phyloP scores from a whole-genome alignment of 2,329 filamentous ascomycete genomes.

The Tolypocladium sp. region DNA sequence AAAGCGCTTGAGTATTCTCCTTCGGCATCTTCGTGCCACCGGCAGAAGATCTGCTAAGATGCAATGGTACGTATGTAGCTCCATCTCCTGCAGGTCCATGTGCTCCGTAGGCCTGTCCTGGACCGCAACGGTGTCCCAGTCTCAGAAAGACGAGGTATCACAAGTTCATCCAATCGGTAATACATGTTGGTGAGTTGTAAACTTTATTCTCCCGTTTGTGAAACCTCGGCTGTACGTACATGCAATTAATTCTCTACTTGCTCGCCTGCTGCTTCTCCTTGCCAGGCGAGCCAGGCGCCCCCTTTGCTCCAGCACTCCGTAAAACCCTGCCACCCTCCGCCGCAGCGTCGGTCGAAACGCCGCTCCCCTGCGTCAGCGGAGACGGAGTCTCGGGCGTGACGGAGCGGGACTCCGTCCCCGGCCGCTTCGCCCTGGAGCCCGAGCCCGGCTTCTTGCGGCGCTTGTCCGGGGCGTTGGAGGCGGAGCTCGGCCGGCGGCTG shows the following conservation, averaged over 20 bases:
- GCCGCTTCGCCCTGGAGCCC: conserved; percentile 31
- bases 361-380: conserved; percentile 41
- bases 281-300: background rate
- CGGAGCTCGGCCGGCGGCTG: conserved; percentile 36
- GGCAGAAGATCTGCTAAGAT: too few relatives aligned
- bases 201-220: background rate
- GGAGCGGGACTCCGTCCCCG: conserved; percentile 39
- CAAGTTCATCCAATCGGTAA: background rate
- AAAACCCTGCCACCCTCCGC: conserved; percentile 13
- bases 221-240: background rate
- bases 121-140: background rate
- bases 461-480: conserved; percentile 40
- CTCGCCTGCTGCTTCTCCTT: background rate
- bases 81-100: too few relatives aligned
- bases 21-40: too few relatives aligned
- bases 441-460: conserved; percentile 41
- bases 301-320: conserved; percentile 10
- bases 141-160: background rate
- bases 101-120: background rate
- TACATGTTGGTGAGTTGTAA: background rate
- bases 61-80: too few relatives aligned
- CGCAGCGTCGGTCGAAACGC: conserved; percentile 13
- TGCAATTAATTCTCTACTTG: background rate
- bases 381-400: conserved; percentile 46
- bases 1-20: background rate